Evolutionary conservation across 257 asterid species (phyloP).

Genomic region (Craterostigma plantagineum): DNA sequence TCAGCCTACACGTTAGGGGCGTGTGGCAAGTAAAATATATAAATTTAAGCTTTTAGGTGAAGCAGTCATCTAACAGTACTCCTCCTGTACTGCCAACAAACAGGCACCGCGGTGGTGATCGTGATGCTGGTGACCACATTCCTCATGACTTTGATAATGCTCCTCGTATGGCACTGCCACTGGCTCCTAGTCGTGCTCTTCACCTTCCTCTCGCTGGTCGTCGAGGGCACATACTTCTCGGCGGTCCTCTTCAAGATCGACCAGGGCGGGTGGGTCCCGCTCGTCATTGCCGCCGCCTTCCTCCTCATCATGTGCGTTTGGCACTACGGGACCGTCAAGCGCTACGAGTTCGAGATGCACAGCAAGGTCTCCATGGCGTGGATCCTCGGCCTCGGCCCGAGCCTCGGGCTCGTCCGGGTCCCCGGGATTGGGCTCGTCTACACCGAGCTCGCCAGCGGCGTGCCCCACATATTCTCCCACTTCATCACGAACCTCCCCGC

Average conservation of each 20-base stretch:
- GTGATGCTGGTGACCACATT: constrained; percentile 93
- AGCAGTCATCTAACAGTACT: no score
- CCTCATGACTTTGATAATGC: constrained; percentile 80
- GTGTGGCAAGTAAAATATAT: no score
- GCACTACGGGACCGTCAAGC: constrained; percentile 79
- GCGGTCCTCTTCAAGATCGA: constrained; percentile 67
- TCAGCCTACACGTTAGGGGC: no score
- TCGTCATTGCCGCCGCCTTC: constrained; percentile 74
- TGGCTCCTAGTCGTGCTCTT: constrained; percentile 68
- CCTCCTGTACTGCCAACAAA: no score
- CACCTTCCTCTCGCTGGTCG: constrained; percentile 52
- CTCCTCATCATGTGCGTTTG: constrained; percentile 79
- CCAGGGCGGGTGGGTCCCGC: constrained; percentile 99
- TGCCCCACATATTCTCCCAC: constrained; percentile 87
- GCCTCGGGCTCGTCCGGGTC: constrained; percentile 90
- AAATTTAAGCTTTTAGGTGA: no score
- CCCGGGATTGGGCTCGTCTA: constrained; percentile 95
- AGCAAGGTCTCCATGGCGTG: constrained; percentile 95
- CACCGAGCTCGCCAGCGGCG: constrained; percentile 95
- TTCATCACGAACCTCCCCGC: constrained; percentile 90
- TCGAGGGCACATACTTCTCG: constrained; percentile 61
- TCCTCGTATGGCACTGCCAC: constrained; percentile 90
- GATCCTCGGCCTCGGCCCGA: constrained; percentile 91
- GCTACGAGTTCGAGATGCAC: constrained; percentile 89
- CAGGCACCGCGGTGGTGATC: constrained; percentile 92